phyloP scores from a whole-genome alignment of 768 basidiomycete species.

The Kwoniella shandongensis region DNA sequence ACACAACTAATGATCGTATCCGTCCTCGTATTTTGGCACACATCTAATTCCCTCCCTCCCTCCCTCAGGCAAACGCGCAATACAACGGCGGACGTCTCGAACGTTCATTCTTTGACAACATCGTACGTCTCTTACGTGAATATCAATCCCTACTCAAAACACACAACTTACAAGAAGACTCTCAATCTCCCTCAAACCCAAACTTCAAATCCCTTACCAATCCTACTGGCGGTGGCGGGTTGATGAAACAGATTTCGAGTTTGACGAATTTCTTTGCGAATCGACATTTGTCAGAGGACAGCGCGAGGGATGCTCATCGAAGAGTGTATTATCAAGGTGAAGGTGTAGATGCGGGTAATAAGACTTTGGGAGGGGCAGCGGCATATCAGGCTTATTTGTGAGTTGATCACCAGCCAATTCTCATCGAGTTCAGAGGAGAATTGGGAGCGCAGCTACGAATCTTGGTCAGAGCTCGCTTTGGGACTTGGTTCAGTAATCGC shows the following conservation, averaged over 20 bases:
- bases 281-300: constrained; percentile 43
- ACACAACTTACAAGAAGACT: constrained; percentile 10
- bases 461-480: no score
- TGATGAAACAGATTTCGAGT: constrained; percentile 34
- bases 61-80: constrained; percentile 36
- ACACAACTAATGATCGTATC: no score
- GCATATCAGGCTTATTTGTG: constrained; percentile 51
- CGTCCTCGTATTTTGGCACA: no score
- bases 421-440: background rate
- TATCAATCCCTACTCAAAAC: constrained; percentile 2
- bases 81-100: constrained; percentile 37
- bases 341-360: constrained; percentile 40
- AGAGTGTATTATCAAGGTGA: constrained; percentile 42
- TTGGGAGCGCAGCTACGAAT: no score
- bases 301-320: constrained; percentile 46
- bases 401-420: constrained; percentile 21
- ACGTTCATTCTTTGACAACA: constrained; percentile 49
- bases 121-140: constrained; percentile 34
- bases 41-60: constrained; percentile 1
- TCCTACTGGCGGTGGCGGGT: no score
- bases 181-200: background rate
- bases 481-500: no score
- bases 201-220: no score
- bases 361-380: constrained; percentile 49
- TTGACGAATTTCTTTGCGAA: constrained; percentile 44